phyloP scores from a whole-genome alignment of 352 stramenopile genomes.

The Globisporangium yorkense region DNA sequence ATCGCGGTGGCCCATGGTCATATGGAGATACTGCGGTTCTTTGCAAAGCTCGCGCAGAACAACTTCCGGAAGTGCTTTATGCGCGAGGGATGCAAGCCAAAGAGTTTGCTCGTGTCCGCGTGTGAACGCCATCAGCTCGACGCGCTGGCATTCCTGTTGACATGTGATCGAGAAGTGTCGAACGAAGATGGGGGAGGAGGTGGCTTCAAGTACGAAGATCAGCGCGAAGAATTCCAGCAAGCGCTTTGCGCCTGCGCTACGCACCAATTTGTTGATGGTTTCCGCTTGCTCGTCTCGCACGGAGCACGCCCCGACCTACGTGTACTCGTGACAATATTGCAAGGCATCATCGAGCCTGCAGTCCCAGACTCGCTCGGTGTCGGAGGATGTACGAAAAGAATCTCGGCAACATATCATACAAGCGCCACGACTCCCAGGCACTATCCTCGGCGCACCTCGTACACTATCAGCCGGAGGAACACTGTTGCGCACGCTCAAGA shows the following conservation, averaged over 20 bases:
- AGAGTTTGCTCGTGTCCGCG: slow-evolving; percentile 41
- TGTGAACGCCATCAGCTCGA: slow-evolving; percentile 27
- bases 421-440: not conserved
- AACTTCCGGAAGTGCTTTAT: slow-evolving; percentile 41
- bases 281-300: slow-evolving; percentile 26
- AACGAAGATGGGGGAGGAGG: slow-evolving; percentile 14
- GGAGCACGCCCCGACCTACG: slow-evolving; percentile 27
- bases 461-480: not conserved
- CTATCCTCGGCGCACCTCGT: not conserved
- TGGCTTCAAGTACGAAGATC: slow-evolving; percentile 29
- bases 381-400: not conserved
- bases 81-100: slow-evolving; percentile 25
- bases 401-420: not conserved
- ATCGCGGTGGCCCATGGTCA: slow-evolving; percentile 42
- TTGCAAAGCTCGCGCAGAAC: slow-evolving; percentile 34
- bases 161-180: not conserved
- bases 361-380: not conserved
- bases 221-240: slow-evolving; percentile 35
- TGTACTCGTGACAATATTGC: slow-evolving; percentile 25
- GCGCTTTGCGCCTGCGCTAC: slow-evolving; percentile 29
- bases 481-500: slow-evolving; percentile 8
- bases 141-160: slow-evolving; percentile 39
- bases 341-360: slow-evolving; percentile 17
- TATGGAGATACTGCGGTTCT: slow-evolving; percentile 32
- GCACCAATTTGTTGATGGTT: slow-evolving; percentile 35